These are phyloP conservation scores for Aureobasidium sp. DNA, from an alignment of 2,329 filamentous ascomycete species.

Conservation along the genomic window DNA sequence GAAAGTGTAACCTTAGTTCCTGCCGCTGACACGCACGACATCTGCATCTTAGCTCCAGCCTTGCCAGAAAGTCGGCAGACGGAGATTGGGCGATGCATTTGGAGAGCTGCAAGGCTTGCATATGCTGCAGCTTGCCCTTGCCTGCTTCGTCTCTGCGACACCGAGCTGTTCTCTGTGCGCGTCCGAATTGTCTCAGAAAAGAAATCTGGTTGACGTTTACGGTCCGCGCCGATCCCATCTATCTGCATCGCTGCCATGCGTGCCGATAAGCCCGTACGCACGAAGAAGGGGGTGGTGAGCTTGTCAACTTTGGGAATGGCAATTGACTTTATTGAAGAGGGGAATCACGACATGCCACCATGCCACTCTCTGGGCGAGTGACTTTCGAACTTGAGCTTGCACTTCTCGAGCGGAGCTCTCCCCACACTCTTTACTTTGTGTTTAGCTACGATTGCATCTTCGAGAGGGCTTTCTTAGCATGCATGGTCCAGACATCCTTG, in stretches of 20 bases:
- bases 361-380: neutral
- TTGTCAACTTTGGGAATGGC: neutral
- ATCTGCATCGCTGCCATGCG: neutral
- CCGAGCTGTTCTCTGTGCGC: neutral
- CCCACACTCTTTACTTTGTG: neutral
- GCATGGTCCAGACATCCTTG: neutral
- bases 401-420: neutral
- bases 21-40: slow-evolving; percentile 1
- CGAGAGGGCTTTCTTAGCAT: neutral
- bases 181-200: slow-evolving; percentile 2
- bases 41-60: neutral
- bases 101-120: neutral
- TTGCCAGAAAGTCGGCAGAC: neutral
- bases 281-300: neutral
- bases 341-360: slow-evolving; percentile 1
- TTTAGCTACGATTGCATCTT: neutral
- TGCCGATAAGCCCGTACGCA: slow-evolving; percentile 2
- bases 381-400: neutral
- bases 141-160: neutral
- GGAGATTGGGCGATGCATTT: neutral
- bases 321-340: slow-evolving; percentile 8
- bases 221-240: slow-evolving; percentile 14
- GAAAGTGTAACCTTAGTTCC: slow-evolving; percentile 11
- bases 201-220: slow-evolving; percentile 9
- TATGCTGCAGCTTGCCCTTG: slow-evolving; percentile 4